Percentiles rank a stretch among this genome's conserved stretches.
Conservation (phyloP, 441 rosid species). For the Kokia cookei region DNA sequence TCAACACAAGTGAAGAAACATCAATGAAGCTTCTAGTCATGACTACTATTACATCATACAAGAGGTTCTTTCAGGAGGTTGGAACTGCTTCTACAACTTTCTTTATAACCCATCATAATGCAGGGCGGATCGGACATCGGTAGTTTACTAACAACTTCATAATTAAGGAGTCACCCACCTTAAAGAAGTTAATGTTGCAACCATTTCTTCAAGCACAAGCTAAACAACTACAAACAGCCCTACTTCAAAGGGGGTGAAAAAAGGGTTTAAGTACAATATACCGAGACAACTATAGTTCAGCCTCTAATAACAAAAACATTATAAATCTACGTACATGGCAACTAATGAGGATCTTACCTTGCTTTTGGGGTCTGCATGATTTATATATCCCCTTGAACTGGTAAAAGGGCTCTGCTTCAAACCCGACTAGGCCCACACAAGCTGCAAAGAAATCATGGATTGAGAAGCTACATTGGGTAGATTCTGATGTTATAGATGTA, state of each 20-base stretch:
- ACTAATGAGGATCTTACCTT: slow-evolving; percentile 41
- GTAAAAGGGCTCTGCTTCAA: slow-evolving; percentile 7
- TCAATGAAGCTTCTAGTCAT: not conserved
- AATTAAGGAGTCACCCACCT: slow-evolving; percentile 17
- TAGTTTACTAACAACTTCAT: slow-evolving; percentile 8
- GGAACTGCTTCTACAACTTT: not conserved
- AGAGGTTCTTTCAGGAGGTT: not conserved
- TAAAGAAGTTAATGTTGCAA: slow-evolving; percentile 12
- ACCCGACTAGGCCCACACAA: slow-evolving; percentile 27
- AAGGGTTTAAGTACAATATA: not conserved
- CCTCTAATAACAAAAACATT: no score
- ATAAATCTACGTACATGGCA: not conserved
- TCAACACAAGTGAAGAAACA: slow-evolving; percentile 1
- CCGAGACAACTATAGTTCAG: not conserved
- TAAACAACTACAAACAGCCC: not conserved
- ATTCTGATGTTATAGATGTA: slow-evolving; percentile 25
- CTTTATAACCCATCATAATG: not conserved
- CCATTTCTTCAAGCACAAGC: slow-evolving; percentile 3
- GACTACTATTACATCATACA: not conserved
- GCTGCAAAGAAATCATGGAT: slow-evolving; percentile 38
- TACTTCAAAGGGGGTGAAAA: no score
- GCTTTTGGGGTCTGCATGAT: slow-evolving; percentile 88
- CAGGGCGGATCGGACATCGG: not conserved
- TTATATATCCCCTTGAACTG: slow-evolving; percentile 1
- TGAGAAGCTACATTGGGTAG: slow-evolving; percentile 32